Percentiles rank a stretch among this genome's conserved stretches.
Evolutionary conservation across 495 filamentous ascomycete species (phyloP).

Genomic region (Podospora pseudocomata): DNA sequence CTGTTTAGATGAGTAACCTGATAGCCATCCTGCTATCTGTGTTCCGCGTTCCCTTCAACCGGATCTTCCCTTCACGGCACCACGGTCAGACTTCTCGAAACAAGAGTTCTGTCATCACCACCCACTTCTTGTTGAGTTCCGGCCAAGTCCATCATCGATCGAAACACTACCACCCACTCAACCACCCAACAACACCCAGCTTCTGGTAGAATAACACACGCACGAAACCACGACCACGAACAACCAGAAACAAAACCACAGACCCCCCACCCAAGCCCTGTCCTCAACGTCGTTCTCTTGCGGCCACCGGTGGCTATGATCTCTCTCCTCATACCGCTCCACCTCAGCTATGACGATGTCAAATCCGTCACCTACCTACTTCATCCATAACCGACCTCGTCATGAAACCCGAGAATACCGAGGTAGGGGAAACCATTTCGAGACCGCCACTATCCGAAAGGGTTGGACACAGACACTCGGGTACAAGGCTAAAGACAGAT

Average conservation of each 20-base stretch:
- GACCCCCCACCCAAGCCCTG: background rate
- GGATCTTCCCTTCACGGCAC: background rate
- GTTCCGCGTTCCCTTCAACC: background rate
- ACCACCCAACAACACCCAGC: background rate
- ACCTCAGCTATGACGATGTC: background rate
- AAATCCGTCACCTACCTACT: background rate
- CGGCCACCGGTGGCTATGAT: too few relatives aligned
- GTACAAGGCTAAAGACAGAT: background rate
- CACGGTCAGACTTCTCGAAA: background rate
- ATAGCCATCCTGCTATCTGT: too few relatives aligned
- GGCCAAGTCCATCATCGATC: background rate
- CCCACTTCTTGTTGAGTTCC: background rate
- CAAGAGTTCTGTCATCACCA: background rate
- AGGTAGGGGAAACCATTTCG: background rate
- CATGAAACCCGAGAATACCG: background rate
- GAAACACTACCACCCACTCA: background rate
- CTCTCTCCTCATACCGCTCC: background rate
- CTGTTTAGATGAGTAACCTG: background rate
- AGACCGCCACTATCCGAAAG: background rate
- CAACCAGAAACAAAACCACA: background rate
- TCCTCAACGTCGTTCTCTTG: background rate
- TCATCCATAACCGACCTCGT: background rate
- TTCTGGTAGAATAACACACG: background rate
- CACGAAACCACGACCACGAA: background rate
- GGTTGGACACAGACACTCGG: background rate